Conservation (phyloP, 1,284 basidiomycete genomes). For the Somion occarium region DNA sequence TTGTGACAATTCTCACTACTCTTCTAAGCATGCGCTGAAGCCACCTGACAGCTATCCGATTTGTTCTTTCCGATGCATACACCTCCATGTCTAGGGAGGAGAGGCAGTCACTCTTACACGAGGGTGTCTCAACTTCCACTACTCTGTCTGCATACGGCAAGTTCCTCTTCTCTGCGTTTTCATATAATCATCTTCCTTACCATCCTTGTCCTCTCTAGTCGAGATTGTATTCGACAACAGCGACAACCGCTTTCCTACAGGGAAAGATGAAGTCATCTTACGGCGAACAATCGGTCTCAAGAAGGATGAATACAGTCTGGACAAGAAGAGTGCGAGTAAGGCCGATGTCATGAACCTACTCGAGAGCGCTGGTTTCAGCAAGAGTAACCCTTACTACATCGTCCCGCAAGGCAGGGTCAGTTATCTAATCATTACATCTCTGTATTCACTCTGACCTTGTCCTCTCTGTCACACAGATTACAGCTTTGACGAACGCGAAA, state of each 20-base stretch:
- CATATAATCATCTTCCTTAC: background rate
- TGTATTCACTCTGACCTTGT: background rate
- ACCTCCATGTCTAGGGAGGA: constrained; percentile 94
- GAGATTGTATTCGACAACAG: constrained; percentile 88
- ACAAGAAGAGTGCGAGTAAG: constrained; percentile 93
- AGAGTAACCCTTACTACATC: constrained; percentile 98
- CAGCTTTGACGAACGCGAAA: constrained; percentile 94
- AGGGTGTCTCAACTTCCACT: constrained; percentile 84
- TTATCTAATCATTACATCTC: constrained; percentile 13
- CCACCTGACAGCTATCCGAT: constrained; percentile 83
- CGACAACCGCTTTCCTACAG: constrained; percentile 89
- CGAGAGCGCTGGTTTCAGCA: constrained; percentile 95
- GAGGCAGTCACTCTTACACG: constrained; percentile 87
- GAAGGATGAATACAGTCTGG: constrained; percentile 98
- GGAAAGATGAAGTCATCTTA: constrained; percentile 79
- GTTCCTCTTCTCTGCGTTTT: constrained; percentile 14
- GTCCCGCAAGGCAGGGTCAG: constrained; percentile 94
- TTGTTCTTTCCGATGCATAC: constrained; percentile 96
- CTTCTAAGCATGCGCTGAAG: background rate
- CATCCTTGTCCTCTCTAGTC: constrained; percentile 37
- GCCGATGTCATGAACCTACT: constrained; percentile 96
- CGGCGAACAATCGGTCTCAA: constrained; percentile 95
- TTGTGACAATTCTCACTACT: constrained; percentile 30
- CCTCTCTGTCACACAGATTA: constrained; percentile 58
- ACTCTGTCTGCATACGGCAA: constrained; percentile 92